Conservation (phyloP, 1,284 basidiomycete genomes). For the Naganishia cerealis region DNA sequence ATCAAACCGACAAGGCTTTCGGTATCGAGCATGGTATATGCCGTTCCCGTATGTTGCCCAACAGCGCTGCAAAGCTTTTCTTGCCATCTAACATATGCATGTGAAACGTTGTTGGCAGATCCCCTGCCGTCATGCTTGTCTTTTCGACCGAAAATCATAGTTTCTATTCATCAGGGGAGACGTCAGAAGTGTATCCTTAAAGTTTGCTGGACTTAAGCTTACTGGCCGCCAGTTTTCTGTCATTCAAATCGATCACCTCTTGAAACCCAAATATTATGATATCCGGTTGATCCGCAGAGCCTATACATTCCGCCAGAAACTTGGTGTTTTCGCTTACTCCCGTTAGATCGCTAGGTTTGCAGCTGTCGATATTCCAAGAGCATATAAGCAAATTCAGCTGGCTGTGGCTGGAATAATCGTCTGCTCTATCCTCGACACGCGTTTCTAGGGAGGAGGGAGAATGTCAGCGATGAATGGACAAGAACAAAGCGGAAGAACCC, state of each 20-base stretch:
- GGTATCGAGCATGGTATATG: constrained; percentile 77
- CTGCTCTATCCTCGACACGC: constrained; percentile 72
- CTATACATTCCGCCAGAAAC: constrained; percentile 71
- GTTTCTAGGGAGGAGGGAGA: constrained; percentile 59
- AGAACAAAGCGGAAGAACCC: constrained; percentile 44
- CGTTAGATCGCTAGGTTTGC: constrained; percentile 71
- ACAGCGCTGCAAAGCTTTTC: constrained; percentile 76
- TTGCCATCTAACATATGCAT: constrained; percentile 82
- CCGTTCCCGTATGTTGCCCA: constrained; percentile 61
- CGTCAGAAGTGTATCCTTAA: neutral
- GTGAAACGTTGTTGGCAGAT: constrained; percentile 66
- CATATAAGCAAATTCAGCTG: constrained; percentile 76
- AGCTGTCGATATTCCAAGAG: constrained; percentile 91
- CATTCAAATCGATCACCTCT: constrained; percentile 91
- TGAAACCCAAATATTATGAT: constrained; percentile 93
- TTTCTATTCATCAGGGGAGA: constrained; percentile 57
- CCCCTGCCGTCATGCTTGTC: constrained; percentile 59
- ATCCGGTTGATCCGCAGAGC: constrained; percentile 72
- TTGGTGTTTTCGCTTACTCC: constrained; percentile 65
- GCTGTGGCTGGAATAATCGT: constrained; percentile 75
- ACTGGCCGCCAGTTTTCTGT: constrained; percentile 83
- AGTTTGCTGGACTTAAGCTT: constrained; percentile 36
- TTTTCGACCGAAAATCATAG: constrained; percentile 71
- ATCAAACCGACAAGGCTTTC: constrained; percentile 90
- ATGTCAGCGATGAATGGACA: neutral